A percentile compares a stretch with the other conserved stretches of the same genome.
These are phyloP conservation scores for Hyaloscypha finlandica DNA, from an alignment of 495 filamentous ascomycete species.

Conservation along the genomic window DNA sequence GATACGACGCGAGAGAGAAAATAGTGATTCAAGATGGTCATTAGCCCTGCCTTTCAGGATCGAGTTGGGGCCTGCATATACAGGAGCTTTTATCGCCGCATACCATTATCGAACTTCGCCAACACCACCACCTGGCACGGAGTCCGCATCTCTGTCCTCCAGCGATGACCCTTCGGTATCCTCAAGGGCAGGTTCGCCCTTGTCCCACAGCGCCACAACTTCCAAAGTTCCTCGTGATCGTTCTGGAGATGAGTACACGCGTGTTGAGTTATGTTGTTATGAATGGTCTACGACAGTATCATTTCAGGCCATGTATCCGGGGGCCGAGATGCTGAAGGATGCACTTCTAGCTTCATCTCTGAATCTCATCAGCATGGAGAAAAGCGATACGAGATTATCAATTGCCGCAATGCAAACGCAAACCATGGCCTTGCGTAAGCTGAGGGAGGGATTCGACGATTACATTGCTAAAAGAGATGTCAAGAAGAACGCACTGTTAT, in stretches of 20 bases:
- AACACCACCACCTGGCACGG: not conserved
- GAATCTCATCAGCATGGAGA: constrained; percentile 15
- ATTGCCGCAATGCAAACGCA: constrained; percentile 18
- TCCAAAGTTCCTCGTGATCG: not conserved
- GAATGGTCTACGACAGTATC: constrained; percentile 17
- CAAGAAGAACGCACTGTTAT: constrained; percentile 1
- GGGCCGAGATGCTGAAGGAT: constrained; percentile 19
- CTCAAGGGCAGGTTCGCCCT: not conserved
- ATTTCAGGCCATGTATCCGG: constrained; percentile 8
- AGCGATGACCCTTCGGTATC: not conserved
- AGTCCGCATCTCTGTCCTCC: not conserved
- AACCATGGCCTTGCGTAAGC: constrained; percentile 6
- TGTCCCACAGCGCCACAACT: not conserved
- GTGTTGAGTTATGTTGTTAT: constrained; percentile 18
- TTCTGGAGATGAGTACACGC: not conserved
- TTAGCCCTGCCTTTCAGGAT: constrained; percentile 14
- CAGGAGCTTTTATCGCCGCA: constrained; percentile 15
- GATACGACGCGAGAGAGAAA: not conserved
- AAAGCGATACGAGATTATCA: not conserved
- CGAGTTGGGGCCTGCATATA: constrained; percentile 13
- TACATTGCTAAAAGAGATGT: constrained; percentile 5
- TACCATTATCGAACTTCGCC: constrained; percentile 8
- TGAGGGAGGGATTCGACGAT: constrained; percentile 20
- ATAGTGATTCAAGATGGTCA: not conserved
- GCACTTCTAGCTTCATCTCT: constrained; percentile 17